These are phyloP conservation scores for Blastobotrys serpentis DNA, from an alignment of 1,139 yeast species.

Conservation along the genomic window DNA sequence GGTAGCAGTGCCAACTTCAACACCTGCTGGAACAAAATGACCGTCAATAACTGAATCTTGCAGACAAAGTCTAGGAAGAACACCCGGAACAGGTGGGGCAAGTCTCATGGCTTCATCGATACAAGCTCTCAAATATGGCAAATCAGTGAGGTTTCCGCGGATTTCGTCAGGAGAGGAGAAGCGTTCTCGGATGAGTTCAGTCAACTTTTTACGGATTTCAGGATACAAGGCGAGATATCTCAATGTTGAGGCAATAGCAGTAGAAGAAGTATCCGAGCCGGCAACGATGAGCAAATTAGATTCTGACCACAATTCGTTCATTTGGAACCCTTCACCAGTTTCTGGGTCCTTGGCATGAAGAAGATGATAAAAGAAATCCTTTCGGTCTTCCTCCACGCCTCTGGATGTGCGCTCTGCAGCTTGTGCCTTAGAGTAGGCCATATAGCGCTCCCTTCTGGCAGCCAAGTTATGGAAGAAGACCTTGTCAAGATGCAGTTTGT, in stretches of 20 bases:
- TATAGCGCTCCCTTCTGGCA: constrained; percentile 20
- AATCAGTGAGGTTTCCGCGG: constrained; percentile 15
- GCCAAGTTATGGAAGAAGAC: constrained; percentile 22
- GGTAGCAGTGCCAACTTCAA: constrained; percentile 21
- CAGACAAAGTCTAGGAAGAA: constrained; percentile 21
- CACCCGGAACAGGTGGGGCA: constrained; percentile 25
- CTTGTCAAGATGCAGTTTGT: constrained; percentile 22
- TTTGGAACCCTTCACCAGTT: constrained; percentile 23
- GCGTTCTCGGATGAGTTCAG: constrained; percentile 16
- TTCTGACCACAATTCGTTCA: constrained; percentile 25
- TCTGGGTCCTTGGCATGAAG: constrained; percentile 24
- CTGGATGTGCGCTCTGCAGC: constrained; percentile 25
- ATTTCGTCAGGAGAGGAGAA: constrained; percentile 21
- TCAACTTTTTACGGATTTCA: constrained; percentile 18
- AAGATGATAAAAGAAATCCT: constrained; percentile 23
- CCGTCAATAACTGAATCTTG: constrained; percentile 20
- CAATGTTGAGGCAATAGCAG: constrained; percentile 22
- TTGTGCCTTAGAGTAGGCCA: constrained; percentile 24
- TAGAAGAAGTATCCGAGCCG: constrained; percentile 25
- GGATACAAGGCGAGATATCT: constrained; percentile 23
- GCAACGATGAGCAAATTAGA: constrained; percentile 25
- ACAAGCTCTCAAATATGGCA: constrained; percentile 24
- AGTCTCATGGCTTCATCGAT: constrained; percentile 26
- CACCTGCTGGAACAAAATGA: constrained; percentile 21
- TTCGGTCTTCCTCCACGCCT: constrained; percentile 19